These are phyloP conservation scores for Xylaria sp. DNA, from an alignment of 2,329 filamentous ascomycete genomes.

Conservation along the genomic window DNA sequence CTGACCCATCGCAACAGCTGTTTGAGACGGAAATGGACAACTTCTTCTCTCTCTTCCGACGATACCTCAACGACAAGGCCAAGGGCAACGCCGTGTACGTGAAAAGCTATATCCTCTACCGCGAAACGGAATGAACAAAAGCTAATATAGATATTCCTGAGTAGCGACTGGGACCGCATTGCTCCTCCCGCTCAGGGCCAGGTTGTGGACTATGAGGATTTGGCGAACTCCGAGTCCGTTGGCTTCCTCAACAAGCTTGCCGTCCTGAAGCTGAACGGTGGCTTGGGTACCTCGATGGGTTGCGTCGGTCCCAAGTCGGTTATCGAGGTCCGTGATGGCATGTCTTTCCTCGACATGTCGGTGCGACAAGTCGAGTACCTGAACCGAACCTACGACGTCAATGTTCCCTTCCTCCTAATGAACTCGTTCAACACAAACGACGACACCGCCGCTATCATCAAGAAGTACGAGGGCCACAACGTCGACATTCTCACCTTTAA, in stretches of 20 bases:
- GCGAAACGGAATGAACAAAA: conserved; percentile 7
- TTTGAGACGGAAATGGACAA: conserved; percentile 99
- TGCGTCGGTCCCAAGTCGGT: conserved; percentile 99
- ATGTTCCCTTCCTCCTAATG: conserved; percentile 98
- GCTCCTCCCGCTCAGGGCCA: conserved; percentile 89
- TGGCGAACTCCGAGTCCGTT: conserved; percentile 87
- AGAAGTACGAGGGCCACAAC: conserved; percentile 99
- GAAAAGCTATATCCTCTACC: conserved; percentile 2
- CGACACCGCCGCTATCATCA: conserved; percentile 98
- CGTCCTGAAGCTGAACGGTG: conserved; percentile 98
- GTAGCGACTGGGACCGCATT: conserved; percentile 94
- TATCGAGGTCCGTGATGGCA: conserved; percentile 98
- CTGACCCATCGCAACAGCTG: conserved; percentile 55
- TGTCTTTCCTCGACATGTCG: conserved; percentile 99
- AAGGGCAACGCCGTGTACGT: conserved; percentile 88
- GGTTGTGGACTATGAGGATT: conserved; percentile 91
- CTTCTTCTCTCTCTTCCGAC: conserved; percentile 98
- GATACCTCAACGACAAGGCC: conserved; percentile 98
- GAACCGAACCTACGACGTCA: conserved; percentile 96
- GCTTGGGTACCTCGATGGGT: conserved; percentile 98
- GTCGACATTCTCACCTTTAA: conserved; percentile 99
- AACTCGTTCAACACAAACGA: conserved; percentile 99
- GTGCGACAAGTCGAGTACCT: conserved; percentile 99
- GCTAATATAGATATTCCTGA: conserved; percentile 27
- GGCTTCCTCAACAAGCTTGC: conserved; percentile 96